Base-by-base conservation (phyloP, 441 rosid species). In the Bruguiera hainesii region DNA sequence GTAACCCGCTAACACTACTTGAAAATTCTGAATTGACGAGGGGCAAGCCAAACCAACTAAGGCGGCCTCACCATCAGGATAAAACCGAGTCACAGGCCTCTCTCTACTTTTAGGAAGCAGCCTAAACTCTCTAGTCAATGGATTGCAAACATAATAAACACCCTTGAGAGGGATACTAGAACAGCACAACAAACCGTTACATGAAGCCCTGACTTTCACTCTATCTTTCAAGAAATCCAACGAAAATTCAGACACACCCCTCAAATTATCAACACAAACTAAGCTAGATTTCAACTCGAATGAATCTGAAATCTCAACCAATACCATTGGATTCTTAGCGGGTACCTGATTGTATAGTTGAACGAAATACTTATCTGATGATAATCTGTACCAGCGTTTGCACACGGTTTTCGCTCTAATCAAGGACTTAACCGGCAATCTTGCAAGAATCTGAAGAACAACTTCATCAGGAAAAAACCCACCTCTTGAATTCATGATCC, bases 131-230 rank as follows among this genome's bases (percentile, higher is more conserved):
- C 87, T 83, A 10, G 98, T 93, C 77, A 87, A 73, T 0, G 98
- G 97, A 71, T 90, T 89, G 71, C 96, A 93, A 19, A 93, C 90
- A 57, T 87, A 93, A 64, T 82, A 89, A 77, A 84, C 83, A 66
- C 93, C 95, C 79, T 81, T 93, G 37, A 84, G 86, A 39, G 89
- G 93, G 11, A 90, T 79, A 58, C 94, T 86, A 23, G 97, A 85
- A 76, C 97, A 93, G 69, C 94, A 87, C 79, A 93, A 72, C 62
- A 89, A 77, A 55, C 98, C 98, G 70, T 90, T 87, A 77, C 94
- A 87, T 0, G 94, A 93, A 11, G 85, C 93, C 75, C 96, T 89
- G 46, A 90, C 80, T 61, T 78, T 85, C 50, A 93, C 91, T 70
- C 93, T 81, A 53, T 83, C 96, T 61, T 78, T 81, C 67, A 93